Base-by-base conservation (phyloP, 306 rosid genomes). In the Cucumis sativus region DNA sequence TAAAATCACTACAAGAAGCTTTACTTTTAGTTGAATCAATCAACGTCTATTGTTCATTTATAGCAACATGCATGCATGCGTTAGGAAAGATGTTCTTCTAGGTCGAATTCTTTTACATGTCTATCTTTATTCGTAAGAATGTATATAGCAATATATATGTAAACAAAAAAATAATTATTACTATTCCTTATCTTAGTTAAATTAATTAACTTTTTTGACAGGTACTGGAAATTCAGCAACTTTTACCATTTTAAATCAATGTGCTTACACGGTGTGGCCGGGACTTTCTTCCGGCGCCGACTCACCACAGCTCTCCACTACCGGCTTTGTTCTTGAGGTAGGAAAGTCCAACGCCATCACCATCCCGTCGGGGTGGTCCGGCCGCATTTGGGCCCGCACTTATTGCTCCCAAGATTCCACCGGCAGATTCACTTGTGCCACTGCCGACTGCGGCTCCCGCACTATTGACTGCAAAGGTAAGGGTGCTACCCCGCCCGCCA, bases 341-440 rank as follows among this genome's bases (percentile, higher is more conserved):
- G 95, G 89, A 0, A 86, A 89, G 6, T 91, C 96, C 47, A 88
- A 58, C 75, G 35, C 82, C 13, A 6, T 94, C 13, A 5, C 79
- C 41, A 64, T 87, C 10, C 96, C 96, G 0, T 4, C 84, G 2
- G 68, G 87, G 0, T 94, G 98, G 98, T 94, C 97, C 6, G 97
- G 97, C 70, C 91, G 98, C 17, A 61, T 94, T 0, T 94, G 98
- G 97, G 97, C 91, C 9, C 80, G 97, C 10, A 92, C 97, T 0
- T 78, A 64, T 21, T 95, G 98, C 85, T 17, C 92, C 11, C 84
- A 84, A 11, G 90, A 92, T 18, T 0, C 80, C 64, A 55, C 84
- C 5, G 97, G 91, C 0, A 89, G 84, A 56, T 95, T 95, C 84
- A 39, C 84, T 4, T 95, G 98, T 52, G 60, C 85, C 40, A 95